Evolutionary conservation across 805 yeast species (phyloP).

Genomic region (Candida vaughaniae): DNA sequence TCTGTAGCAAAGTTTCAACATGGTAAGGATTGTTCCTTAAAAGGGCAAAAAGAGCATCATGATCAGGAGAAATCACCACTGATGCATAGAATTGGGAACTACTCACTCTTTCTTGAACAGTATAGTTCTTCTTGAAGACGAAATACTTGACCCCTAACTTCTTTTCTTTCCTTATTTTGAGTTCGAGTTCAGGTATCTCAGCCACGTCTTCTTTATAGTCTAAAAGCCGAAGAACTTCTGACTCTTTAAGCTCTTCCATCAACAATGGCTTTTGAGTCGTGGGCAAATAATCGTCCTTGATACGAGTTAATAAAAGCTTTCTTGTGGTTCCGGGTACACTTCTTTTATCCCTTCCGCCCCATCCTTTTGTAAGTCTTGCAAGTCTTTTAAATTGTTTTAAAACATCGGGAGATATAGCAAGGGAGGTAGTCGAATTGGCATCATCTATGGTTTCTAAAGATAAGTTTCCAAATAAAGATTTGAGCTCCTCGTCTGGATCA

Average conservation of each 20-base stretch:
- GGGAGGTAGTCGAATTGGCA: constrained; percentile 72
- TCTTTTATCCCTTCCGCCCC: constrained; percentile 80
- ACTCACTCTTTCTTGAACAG: constrained; percentile 34
- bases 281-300: constrained; percentile 81
- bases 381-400: constrained; percentile 59
- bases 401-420: constrained; percentile 67
- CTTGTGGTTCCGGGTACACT: constrained; percentile 73
- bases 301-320: constrained; percentile 65
- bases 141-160: constrained; percentile 54
- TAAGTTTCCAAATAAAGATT: constrained; percentile 66
- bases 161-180: constrained; percentile 31
- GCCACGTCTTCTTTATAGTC: constrained; percentile 35
- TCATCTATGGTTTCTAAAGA: constrained; percentile 68
- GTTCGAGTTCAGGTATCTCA: constrained; percentile 24
- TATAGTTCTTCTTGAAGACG: constrained; percentile 44
- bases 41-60: constrained; percentile 62
- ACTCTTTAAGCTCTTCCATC: constrained; percentile 52
- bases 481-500: constrained; percentile 77
- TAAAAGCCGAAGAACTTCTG: constrained; percentile 35
- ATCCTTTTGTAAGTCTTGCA: constrained; percentile 64
- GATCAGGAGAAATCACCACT: constrained; percentile 74
- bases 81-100: constrained; percentile 59
- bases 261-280: constrained; percentile 57
- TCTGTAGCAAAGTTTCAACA: constrained; percentile 74
- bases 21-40: constrained; percentile 70